Evolutionary conservation across 805 yeast species (phyloP), one percentile per base, ranked within the genome.

Genomic region (Crinitomyces ghanaensis): DNA sequence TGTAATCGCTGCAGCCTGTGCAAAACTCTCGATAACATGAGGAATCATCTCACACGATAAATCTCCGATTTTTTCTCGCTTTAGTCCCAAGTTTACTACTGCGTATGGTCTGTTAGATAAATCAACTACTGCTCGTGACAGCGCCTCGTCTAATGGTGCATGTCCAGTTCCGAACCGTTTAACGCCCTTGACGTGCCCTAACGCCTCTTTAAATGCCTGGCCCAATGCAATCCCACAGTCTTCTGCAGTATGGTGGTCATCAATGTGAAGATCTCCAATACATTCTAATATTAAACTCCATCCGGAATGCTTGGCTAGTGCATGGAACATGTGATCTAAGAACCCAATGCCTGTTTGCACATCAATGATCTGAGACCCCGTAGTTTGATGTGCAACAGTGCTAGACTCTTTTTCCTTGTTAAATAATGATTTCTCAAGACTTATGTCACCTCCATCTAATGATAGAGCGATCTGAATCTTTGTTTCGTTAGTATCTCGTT

Each of bases 131-230:
- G 96, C 95, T 34, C 98, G 66, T 40, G 93, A 76, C 38, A 91
- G 66, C 0, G 98, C 96, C 61, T 91, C 98, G 56, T 91, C 98
- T 37, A 91, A 65, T 2, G 98, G 98, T 5, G 96, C 97, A 63
- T 75, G 88, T 1, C 88, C 98, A 27, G 70, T 51, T 11, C 98
- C 98, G 51, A 88, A 91, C 46, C 98, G 70, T 57, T 83, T 82
- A 37, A 88, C 85, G 35, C 98, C 98, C 46, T 72, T 71, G 14
- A 88, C 79, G 19, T 75, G 80, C 15, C 96, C 97, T 40, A 91
- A 59, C 1, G 97, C 97, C 46, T 77, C 61, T 50, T 84, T 80
- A 63, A 91, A 85, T 6, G 95, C 91, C 48, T 65, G 64, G 6
- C 98, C 98, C 21, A 91, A 62, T 1, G 95, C 85, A 46, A 91